phyloP scores from a whole-genome alignment of 352 stramenopile species.

The Peronospora farinosa region DNA sequence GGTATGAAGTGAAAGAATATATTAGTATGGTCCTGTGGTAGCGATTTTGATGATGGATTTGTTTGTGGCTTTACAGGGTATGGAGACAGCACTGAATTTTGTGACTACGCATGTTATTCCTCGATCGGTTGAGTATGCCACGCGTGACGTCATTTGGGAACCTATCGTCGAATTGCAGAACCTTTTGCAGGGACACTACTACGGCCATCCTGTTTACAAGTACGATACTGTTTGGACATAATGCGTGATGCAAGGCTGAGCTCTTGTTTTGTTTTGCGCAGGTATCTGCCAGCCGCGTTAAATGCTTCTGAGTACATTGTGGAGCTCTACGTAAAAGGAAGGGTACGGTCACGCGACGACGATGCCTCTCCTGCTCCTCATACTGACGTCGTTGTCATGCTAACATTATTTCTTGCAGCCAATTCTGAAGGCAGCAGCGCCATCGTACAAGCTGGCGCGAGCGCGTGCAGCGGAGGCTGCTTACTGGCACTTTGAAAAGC shows the following conservation, averaged over 20 bases:
- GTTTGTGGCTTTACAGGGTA: conserved; percentile 30
- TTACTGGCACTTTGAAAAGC: conserved; percentile 40
- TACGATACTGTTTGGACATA: conserved; percentile 15
- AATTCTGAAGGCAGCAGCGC: conserved; percentile 38
- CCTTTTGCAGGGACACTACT: conserved; percentile 57
- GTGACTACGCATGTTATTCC: conserved; percentile 59
- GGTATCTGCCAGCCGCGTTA: conserved; percentile 44
- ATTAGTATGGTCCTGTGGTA: neutral
- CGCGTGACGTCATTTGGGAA: conserved; percentile 45
- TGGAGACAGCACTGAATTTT: conserved; percentile 59
- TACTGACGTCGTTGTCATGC: conserved; percentile 2
- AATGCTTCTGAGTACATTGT: conserved; percentile 43
- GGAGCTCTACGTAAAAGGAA: conserved; percentile 57
- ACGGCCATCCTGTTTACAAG: conserved; percentile 63
- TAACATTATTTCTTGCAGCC: conserved; percentile 18
- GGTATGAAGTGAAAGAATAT: conserved; percentile 8
- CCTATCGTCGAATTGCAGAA: conserved; percentile 61
- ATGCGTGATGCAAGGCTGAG: neutral
- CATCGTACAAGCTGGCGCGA: conserved; percentile 61
- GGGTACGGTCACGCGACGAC: conserved; percentile 32
- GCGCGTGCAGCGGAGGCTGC: conserved; percentile 45
- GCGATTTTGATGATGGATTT: neutral
- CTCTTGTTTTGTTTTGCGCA: conserved; percentile 18
- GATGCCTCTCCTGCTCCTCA: neutral
- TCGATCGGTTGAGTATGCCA: conserved; percentile 47